phyloP scores from a whole-genome alignment of 192 early-diverging fungal genomes.

The Coemansia furcata region DNA sequence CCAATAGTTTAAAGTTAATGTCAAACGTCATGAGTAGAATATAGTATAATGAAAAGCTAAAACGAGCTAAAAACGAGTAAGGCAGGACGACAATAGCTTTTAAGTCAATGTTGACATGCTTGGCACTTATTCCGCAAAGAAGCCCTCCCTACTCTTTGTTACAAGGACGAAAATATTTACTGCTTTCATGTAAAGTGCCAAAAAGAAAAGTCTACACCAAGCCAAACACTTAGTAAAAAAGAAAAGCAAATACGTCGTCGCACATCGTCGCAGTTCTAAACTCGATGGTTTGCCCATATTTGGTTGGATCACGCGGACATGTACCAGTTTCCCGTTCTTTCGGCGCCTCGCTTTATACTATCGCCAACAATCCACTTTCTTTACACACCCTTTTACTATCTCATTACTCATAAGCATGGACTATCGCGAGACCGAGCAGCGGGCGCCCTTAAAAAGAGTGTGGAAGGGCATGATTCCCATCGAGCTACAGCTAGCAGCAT shows the following conservation, averaged over 20 bases:
- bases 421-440: slow-evolving; percentile 7
- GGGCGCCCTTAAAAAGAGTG: slow-evolving; percentile 13
- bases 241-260: no score
- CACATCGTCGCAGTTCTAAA: neutral
- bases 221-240: neutral
- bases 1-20: neutral
- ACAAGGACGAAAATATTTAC: no score
- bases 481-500: slow-evolving; percentile 36
- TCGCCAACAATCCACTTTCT: neutral
- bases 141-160: no score
- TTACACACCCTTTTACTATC: neutral
- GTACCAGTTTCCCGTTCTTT: neutral
- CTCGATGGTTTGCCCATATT: neutral
- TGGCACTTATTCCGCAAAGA: neutral
- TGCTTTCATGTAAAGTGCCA: neutral
- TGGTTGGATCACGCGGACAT: neutral
- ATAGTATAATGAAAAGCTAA: neutral
- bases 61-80: neutral
- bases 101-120: neutral
- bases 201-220: neutral
- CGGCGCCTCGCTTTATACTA: neutral
- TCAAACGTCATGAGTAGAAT: neutral
- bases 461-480: slow-evolving; percentile 51
- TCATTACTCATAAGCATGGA: slow-evolving; percentile 4
- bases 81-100: neutral